Evolutionary conservation across 345 rosid species (phyloP), one percentile per base, ranked within the genome.

Genomic region (Toxicodendron radicans): DNA sequence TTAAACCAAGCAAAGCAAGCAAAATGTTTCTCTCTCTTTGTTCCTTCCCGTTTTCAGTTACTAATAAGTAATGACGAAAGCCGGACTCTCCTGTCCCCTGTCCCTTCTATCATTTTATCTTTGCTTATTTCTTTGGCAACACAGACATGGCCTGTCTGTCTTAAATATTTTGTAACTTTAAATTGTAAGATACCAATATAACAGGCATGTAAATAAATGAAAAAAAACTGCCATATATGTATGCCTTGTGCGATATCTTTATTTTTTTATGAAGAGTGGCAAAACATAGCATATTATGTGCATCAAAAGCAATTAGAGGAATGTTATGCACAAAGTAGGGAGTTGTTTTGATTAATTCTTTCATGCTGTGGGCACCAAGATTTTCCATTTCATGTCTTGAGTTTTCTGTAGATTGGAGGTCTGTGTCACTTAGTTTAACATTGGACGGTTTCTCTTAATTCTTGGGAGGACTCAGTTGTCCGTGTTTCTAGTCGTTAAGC

Each of bases 11-110:
- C 68, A 68, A 35, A 73, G 60, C 56, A 58, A 23, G 35, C 41
- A 68, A 72, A n/a, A 38, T 27, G 72, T 30, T 62, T 57, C 64
- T 68, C 43, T 49, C 72, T 57, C 70, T 46, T 59, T 43, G 66
- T 71, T 71, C 45, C 27, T 62, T 65, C 45, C 27, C 53, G 27
- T 35, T 20, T 71, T 71, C 58, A 53, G 51, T 52, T 23, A 10
- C 53, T 32, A 65, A n/a, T n/a, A n/a, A n/a, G n/a, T n/a, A n/a
- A 52, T 68, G 74, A 45, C 45, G 74, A 78, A 68, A 14, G 53
- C 27, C 9, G 24, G 9, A 3, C 38, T n/a, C 35, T 43, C 27
- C 21, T 24, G 8, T 52, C 48, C 46, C 20, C 16, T 2, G 3
- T 52, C 60, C 46, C 20, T 3, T 2, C 16, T 38, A 14, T 16